phyloP scores from a whole-genome alignment of 2,329 filamentous ascomycete species.

The Neopestalotiopsis rosae region DNA sequence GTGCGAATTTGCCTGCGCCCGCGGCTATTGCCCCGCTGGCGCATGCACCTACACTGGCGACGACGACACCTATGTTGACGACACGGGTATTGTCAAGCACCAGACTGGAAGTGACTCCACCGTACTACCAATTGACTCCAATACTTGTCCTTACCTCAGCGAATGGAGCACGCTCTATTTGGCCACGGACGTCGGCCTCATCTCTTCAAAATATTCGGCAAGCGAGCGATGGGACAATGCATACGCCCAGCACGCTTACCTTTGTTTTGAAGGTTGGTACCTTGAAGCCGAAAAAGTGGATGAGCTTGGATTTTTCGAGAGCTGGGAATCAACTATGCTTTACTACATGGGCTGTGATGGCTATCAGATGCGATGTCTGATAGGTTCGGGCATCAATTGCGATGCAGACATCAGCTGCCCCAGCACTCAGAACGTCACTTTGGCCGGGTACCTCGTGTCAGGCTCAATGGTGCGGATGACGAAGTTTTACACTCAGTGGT shows the following conservation, averaged over 20 bases:
- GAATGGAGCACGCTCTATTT: not conserved
- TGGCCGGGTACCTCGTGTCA: not conserved
- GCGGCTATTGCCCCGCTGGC: not conserved
- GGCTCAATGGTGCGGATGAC: not conserved
- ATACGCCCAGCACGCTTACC: not conserved
- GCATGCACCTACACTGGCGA: not conserved
- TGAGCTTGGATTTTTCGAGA: not conserved
- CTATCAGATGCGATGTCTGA: not conserved
- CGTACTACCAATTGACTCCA: not conserved
- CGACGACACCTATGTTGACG: not conserved
- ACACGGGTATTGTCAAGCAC: not conserved
- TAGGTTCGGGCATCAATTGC: not conserved
- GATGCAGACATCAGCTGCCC: not conserved
- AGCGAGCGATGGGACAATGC: not conserved
- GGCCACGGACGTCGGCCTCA: not conserved
- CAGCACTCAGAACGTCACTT: not conserved
- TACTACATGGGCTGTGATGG: not conserved
- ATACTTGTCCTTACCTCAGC: not conserved
- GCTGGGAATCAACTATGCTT: not conserved
- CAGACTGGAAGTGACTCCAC: not conserved
- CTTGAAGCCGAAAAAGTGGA: not conserved
- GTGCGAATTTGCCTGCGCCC: conserved; percentile 2
- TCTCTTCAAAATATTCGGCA: not conserved
- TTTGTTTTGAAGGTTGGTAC: not conserved
- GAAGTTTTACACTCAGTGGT: not conserved